Conservation (phyloP, 2,329 filamentous ascomycete species). For the Fusarium subtropicale region DNA sequence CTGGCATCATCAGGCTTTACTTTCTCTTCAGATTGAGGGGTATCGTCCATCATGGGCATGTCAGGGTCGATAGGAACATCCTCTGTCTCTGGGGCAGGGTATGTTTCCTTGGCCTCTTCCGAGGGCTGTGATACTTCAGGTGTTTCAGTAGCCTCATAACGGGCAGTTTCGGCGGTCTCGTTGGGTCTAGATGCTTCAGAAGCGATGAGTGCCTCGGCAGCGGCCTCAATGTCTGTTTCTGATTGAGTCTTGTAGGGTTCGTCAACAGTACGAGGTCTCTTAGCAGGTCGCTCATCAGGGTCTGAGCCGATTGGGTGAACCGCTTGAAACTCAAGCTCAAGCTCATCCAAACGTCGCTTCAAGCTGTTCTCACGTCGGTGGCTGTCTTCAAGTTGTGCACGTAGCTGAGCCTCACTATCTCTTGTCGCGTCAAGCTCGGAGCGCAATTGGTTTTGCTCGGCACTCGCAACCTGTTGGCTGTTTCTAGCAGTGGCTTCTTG, state of each 20-base stretch:
- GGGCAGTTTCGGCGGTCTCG: slow-evolving; percentile 4
- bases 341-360: slow-evolving; percentile 83
- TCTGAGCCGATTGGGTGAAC: slow-evolving; percentile 32
- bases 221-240: slow-evolving; percentile 33
- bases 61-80: slow-evolving; percentile 29
- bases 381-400: slow-evolving; percentile 77
- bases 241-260: slow-evolving; percentile 29
- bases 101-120: slow-evolving; percentile 16
- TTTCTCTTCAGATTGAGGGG: slow-evolving; percentile 20
- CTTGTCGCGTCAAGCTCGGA: slow-evolving; percentile 64
- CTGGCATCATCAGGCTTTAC: slow-evolving; percentile 27
- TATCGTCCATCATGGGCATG: slow-evolving; percentile 18
- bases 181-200: slow-evolving; percentile 18
- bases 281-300: slow-evolving; percentile 45
- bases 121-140: background rate
- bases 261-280: slow-evolving; percentile 45
- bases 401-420: slow-evolving; percentile 60
- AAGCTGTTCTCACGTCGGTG: slow-evolving; percentile 83
- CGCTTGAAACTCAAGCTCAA: slow-evolving; percentile 70
- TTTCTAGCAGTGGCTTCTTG: slow-evolving; percentile 76
- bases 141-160: slow-evolving; percentile 5
- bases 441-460: slow-evolving; percentile 67
- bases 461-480: slow-evolving; percentile 66
- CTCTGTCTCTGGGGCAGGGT: background rate
- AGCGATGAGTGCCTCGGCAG: slow-evolving; percentile 33